These are phyloP conservation scores for Mangifera indica DNA, from an alignment of 345 rosid genomes.

Conservation along the genomic window DNA sequence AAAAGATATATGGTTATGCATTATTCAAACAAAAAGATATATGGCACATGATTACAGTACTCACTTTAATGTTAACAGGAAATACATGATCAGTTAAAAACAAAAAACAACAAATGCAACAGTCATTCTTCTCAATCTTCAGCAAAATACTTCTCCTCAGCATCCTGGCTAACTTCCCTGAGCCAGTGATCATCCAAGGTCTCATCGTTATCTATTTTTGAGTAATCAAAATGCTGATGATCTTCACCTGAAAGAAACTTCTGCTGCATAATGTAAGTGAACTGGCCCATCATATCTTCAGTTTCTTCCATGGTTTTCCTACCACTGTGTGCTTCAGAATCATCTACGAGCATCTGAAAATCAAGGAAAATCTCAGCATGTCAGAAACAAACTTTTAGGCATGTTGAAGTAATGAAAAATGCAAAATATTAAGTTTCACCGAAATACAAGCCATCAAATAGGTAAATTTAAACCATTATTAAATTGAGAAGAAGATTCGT, in stretches of 20 bases:
- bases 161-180: conserved; percentile 70
- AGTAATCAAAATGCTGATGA: conserved; percentile 72
- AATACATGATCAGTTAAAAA: background rate
- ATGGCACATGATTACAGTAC: conserved; percentile 10
- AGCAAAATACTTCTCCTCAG: conserved; percentile 87
- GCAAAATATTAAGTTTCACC: background rate
- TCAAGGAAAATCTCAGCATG: conserved; percentile 1
- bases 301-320: conserved; percentile 44
- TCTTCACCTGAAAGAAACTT: conserved; percentile 93
- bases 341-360: conserved; percentile 24
- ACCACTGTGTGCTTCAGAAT: conserved; percentile 8
- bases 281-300: conserved; percentile 84
- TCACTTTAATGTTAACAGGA: background rate
- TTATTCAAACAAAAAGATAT: conserved; percentile 6
- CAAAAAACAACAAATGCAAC: background rate
- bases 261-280: conserved; percentile 78
- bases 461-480: background rate
- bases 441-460: background rate
- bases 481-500: background rate
- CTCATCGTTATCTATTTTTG: conserved; percentile 82
- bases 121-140: conserved; percentile 35
- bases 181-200: conserved; percentile 94
- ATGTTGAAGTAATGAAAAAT: background rate
- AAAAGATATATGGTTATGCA: background rate
- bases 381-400: background rate